Evolutionary conservation across 1,284 basidiomycete genomes (phyloP), one percentile per base, ranked within the genome.

Genomic region (Psilocybe mexicana): DNA sequence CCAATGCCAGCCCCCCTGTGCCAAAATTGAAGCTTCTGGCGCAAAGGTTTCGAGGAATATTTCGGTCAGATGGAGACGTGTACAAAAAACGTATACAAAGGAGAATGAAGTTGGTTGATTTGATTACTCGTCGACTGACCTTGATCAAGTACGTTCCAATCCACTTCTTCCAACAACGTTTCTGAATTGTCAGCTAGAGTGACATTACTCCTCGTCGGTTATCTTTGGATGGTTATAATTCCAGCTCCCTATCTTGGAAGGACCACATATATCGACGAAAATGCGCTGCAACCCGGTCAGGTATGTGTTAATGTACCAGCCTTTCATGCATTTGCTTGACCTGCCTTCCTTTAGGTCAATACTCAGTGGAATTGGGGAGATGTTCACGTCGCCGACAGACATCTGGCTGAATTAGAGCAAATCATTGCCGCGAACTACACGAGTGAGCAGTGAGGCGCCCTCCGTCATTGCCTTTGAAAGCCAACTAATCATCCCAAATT

Each of bases 301-400:
- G 94, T 94, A 63, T 33, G 46, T 26, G 33, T 24, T n/a, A 44
- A 43, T 24, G 8, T 36, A 50, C 5, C 26, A 25, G 43, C 18
- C 24, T 55, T 23, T 57, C 12, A 12, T 50, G n/a, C 7, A 8
- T 54, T 33, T 35, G n/a, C 18, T 45, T 43, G 4, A 33, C 30
- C 23, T 28, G 36, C 23, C 35, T 18, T 23, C 42, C 7, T 28
- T 30, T n/a, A 96, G 93, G 93, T 95, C 25, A 90, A 86, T 57
- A 92, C 90, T 10, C 86, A 93, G 67, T 97, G 89, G 87, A 83
- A 83, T 65, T 97, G 95, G 95, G 82, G 76, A 51, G 88, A 97
- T 53, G 96, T 97, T 4, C 87, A 91, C 62, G 75, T 77, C 50
- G 94, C 96, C 3, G 95, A 98, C 71, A 63, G 66, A 30, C 93